Conservation (phyloP, 352 stramenopile genomes). For the Phytophthora nicotianae region DNA sequence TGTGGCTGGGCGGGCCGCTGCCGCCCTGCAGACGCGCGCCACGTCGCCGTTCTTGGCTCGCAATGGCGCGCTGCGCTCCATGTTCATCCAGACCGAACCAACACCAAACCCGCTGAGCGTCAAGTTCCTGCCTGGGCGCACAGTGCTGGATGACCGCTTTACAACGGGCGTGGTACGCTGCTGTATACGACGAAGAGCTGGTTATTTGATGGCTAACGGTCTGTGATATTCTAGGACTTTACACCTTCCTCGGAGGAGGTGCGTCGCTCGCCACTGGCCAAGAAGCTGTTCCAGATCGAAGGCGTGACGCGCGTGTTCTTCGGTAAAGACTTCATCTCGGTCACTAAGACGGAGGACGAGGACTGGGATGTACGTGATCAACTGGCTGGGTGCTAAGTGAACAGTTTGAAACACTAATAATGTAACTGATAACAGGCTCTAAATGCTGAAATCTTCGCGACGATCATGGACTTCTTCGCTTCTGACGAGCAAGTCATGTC, state of each 20-base stretch:
- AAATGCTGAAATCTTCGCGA: conserved; percentile 94
- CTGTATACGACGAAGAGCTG: not conserved
- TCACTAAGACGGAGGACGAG: conserved; percentile 96
- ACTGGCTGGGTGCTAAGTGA: not conserved
- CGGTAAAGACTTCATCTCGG: conserved; percentile 97
- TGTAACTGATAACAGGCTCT: conserved; percentile 50
- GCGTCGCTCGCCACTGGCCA: conserved; percentile 93
- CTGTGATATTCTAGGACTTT: conserved; percentile 69
- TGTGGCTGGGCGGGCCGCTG: not conserved
- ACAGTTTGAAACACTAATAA: not conserved
- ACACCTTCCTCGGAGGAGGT: conserved; percentile 86
- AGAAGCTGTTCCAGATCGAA: conserved; percentile 96
- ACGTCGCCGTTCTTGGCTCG: conserved; percentile 36
- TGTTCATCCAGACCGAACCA: conserved; percentile 99
- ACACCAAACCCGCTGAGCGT: conserved; percentile 98
- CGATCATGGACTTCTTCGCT: conserved; percentile 98
- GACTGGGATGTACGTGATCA: conserved; percentile 90
- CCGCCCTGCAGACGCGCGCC: not conserved
- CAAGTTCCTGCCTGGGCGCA: conserved; percentile 96
- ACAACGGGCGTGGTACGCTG: conserved; percentile 67
- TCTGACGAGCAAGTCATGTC: conserved; percentile 88
- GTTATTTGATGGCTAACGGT: not conserved
- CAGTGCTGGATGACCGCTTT: conserved; percentile 91
- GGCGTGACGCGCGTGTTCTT: conserved; percentile 97
- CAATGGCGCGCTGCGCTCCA: conserved; percentile 70